phyloP scores from a whole-genome alignment of 2,329 filamentous ascomycete species.

The Penicillium sp. region DNA sequence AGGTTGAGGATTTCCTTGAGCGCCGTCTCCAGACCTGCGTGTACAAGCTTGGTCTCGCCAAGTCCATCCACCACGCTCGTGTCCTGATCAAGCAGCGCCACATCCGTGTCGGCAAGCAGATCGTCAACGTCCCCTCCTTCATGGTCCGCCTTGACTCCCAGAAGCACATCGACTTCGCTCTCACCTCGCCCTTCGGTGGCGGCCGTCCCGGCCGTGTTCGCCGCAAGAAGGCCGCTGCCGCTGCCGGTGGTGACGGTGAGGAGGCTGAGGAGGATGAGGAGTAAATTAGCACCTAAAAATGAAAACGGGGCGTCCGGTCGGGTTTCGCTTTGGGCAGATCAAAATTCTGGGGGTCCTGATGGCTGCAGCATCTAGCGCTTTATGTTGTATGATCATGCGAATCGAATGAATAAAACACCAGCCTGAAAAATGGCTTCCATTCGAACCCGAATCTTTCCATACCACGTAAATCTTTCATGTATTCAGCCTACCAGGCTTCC shows the following conservation, averaged over 20 bases:
- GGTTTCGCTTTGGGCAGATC: constrained; percentile 38
- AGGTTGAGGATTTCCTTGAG: constrained; percentile 99
- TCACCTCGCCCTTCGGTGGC: constrained; percentile 96
- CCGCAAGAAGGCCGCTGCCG: constrained; percentile 99
- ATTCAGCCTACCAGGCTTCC: background rate
- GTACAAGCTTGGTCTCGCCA: constrained; percentile 99
- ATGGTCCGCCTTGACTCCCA: constrained; percentile 99
- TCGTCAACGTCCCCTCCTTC: constrained; percentile 99
- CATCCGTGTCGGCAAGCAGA: constrained; percentile 99
- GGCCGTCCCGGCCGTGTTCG: constrained; percentile 95
- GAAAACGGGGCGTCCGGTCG: constrained; percentile 37
- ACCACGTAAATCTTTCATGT: background rate
- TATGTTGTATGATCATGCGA: constrained; percentile 44
- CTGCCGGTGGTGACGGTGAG: constrained; percentile 64
- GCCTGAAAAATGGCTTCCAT: constrained; percentile 35
- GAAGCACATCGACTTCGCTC: constrained; percentile 99
- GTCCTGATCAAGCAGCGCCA: constrained; percentile 99
- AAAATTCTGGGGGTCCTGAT: constrained; percentile 34
- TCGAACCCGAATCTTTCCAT: constrained; percentile 26
- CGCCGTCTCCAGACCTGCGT: constrained; percentile 99
- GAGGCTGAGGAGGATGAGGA: constrained; percentile 82
- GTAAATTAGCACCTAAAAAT: constrained; percentile 36
- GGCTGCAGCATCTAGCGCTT: constrained; percentile 40
- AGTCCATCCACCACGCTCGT: constrained; percentile 99
- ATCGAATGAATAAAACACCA: constrained; percentile 37